Evolutionary conservation across 768 basidiomycete genomes (phyloP).

Genomic region (Mycena venus): DNA sequence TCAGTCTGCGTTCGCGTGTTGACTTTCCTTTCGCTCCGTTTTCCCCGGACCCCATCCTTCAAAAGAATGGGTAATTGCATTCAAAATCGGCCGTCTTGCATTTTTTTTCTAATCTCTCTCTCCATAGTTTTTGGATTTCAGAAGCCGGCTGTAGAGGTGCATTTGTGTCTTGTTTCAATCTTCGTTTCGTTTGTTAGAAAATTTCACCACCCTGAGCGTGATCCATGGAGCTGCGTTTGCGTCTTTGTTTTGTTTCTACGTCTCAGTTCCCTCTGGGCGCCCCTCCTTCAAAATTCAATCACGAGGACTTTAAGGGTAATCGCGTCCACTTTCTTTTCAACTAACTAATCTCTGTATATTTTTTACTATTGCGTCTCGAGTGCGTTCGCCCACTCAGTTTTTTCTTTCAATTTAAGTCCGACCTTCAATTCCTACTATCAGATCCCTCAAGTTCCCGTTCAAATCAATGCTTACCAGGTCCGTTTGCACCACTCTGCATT

Average conservation of each 20-base stretch:
- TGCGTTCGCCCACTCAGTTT: background rate
- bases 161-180: background rate
- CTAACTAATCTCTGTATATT: background rate
- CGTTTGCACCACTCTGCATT: background rate
- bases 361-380: background rate
- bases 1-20: background rate
- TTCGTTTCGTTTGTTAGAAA: background rate
- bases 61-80: background rate
- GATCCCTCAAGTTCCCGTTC: background rate
- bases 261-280: background rate
- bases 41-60: background rate
- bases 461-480: background rate
- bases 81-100: background rate
- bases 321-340: background rate
- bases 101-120: background rate
- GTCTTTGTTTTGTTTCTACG: background rate
- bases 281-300: background rate
- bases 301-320: background rate
- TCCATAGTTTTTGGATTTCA: background rate
- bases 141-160: background rate
- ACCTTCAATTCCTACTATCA: background rate
- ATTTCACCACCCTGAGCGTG: background rate
- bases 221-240: background rate
- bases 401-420: background rate
- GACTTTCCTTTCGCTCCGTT: background rate